These are phyloP conservation scores for Fonsecaea erecta DNA, from an alignment of 2,329 filamentous ascomycete genomes.

Conservation along the genomic window DNA sequence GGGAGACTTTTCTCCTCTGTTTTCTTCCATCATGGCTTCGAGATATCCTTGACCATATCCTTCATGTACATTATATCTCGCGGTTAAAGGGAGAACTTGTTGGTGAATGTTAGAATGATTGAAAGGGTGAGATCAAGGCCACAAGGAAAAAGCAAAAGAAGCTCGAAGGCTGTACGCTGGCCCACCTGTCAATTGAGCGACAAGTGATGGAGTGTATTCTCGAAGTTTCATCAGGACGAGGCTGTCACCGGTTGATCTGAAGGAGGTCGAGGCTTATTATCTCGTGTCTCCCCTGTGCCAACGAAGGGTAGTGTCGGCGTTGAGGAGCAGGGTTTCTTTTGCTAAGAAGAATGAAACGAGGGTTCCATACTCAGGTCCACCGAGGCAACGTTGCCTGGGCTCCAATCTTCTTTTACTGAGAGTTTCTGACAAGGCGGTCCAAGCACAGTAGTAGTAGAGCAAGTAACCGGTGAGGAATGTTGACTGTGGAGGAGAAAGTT, in stretches of 20 bases:
- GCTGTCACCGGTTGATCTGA: neutral
- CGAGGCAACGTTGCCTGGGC: neutral
- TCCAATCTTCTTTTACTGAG: neutral
- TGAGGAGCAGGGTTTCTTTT: neutral
- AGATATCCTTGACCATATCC: conserved; percentile 29
- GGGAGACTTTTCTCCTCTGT: conserved; percentile 9
- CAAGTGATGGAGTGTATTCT: neutral
- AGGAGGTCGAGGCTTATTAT: neutral
- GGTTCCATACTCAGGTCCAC: neutral
- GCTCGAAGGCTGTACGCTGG: neutral
- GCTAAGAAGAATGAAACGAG: neutral
- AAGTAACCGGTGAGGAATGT: neutral
- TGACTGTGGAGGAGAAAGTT: neutral
- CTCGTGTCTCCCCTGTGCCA: neutral
- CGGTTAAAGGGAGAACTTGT: conserved; percentile 16
- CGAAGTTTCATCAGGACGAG: neutral
- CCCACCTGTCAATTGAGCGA: neutral
- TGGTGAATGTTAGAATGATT: conserved; percentile 17
- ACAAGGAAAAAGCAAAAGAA: neutral
- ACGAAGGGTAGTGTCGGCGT: neutral
- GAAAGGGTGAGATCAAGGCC: neutral
- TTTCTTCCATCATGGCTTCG: conserved; percentile 22
- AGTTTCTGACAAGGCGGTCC: neutral
- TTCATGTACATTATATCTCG: conserved; percentile 33
- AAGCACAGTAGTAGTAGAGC: neutral